Conservation (phyloP, 2,329 filamentous ascomycete species). For the Aureobasidium mangrovei region DNA sequence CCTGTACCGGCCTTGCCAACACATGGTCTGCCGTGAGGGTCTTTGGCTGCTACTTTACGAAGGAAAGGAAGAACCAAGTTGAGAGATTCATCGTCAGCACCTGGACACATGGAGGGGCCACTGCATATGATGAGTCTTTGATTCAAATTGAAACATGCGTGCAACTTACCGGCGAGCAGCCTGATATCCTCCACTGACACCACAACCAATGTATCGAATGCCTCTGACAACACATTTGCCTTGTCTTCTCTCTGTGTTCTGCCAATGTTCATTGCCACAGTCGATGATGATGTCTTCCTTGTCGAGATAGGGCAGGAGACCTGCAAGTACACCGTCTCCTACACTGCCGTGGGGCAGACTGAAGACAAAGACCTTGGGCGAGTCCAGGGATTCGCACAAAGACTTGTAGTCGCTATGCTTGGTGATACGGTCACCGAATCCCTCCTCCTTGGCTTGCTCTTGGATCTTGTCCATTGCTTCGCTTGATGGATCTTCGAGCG, state of each 20-base stretch:
- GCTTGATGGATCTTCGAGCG: constrained; percentile 45
- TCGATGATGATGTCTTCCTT: constrained; percentile 60
- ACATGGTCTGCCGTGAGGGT: constrained; percentile 50
- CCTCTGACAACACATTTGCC: constrained; percentile 47
- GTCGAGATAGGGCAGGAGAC: constrained; percentile 44
- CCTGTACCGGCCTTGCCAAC: constrained; percentile 52
- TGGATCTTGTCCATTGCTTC: constrained; percentile 40
- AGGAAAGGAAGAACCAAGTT: constrained; percentile 54
- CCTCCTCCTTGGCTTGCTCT: constrained; percentile 32
- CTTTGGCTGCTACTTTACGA: constrained; percentile 53
- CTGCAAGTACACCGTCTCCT: constrained; percentile 40
- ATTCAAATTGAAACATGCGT: background rate
- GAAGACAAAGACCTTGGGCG: constrained; percentile 45
- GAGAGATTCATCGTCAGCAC: constrained; percentile 50
- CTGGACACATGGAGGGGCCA: constrained; percentile 60
- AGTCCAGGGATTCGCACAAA: constrained; percentile 41
- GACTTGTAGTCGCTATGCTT: constrained; percentile 41
- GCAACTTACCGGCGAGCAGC: constrained; percentile 37
- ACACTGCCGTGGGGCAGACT: constrained; percentile 42
- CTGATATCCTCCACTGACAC: constrained; percentile 62
- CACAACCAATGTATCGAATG: constrained; percentile 58
- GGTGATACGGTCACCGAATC: constrained; percentile 30
- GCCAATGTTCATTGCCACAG: constrained; percentile 59
- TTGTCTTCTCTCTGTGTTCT: constrained; percentile 55
- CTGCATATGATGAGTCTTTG: constrained; percentile 29